Evolutionary conservation across 768 basidiomycete genomes (phyloP).

Genomic region (Suillus americanus): DNA sequence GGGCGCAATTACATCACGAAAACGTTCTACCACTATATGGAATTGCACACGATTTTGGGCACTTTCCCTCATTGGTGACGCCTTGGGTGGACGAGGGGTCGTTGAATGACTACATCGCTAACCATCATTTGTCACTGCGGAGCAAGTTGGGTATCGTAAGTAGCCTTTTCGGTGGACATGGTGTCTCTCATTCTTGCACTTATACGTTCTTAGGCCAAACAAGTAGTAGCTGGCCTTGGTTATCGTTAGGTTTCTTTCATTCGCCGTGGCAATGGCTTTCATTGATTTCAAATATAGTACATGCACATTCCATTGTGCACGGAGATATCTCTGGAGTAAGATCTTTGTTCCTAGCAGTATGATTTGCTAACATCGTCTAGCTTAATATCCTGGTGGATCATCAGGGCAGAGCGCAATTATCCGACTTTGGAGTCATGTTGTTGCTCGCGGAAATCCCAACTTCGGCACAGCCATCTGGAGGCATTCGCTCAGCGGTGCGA

Average conservation of each 20-base stretch:
- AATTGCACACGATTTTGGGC: conserved; percentile 18
- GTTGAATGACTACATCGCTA: conserved; percentile 17
- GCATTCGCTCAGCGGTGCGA: background rate
- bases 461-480: background rate
- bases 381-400: conserved; percentile 8
- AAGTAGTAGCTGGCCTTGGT: conserved; percentile 1
- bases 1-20: conserved; percentile 11
- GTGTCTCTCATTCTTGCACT: too few species aligned
- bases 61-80: conserved; percentile 21
- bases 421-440: conserved; percentile 4
- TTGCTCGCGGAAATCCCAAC: conserved; percentile 2
- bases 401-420: background rate
- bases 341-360: background rate
- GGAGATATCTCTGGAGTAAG: conserved; percentile 10
- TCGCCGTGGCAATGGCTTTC: background rate
- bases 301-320: conserved; percentile 3
- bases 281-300: conserved; percentile 1
- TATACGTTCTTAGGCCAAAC: background rate
- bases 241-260: background rate
- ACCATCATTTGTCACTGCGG: conserved; percentile 3
- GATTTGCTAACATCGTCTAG: background rate
- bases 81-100: conserved; percentile 26
- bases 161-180: background rate
- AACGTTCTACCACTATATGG: conserved; percentile 22
- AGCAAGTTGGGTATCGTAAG: conserved; percentile 20